Evolutionary conservation across 768 basidiomycete genomes (phyloP).

Genomic region (Chlorophyllum brunneum): DNA sequence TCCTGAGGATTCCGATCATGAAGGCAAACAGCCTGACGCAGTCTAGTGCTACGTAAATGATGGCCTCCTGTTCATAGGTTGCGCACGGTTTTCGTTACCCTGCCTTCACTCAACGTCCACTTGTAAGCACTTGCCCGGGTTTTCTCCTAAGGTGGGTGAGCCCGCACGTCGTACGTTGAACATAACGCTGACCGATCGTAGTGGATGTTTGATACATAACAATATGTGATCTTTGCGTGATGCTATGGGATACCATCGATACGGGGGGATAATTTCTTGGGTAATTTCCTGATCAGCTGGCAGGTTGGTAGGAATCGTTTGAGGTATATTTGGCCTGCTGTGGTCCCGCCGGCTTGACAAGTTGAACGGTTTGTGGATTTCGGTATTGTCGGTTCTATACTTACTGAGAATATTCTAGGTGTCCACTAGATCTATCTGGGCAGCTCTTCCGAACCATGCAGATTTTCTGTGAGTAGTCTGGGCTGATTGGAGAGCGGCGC

Average conservation of each 20-base stretch:
- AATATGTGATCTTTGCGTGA: neutral
- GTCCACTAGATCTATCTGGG: neutral
- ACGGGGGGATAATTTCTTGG: neutral
- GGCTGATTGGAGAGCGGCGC: slow-evolving; percentile 5
- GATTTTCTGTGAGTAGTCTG: neutral
- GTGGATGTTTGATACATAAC: too few species aligned
- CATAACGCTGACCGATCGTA: too few species aligned
- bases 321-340: neutral
- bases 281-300: neutral
- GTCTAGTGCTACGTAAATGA: neutral
- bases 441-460: neutral
- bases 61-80: slow-evolving; percentile 3
- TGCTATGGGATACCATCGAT: neutral
- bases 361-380: neutral
- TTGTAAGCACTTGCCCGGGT: too few species aligned
- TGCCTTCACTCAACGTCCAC: too few species aligned
- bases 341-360: neutral
- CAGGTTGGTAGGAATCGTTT: neutral
- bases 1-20: slow-evolving; percentile 2
- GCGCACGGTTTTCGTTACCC: too few species aligned
- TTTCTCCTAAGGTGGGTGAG: too few species aligned
- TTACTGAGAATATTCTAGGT: neutral
- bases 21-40: neutral
- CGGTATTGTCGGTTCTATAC: neutral
- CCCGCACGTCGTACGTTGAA: too few species aligned